Base-by-base conservation (phyloP, 2,329 filamentous ascomycete species). In the Stromatinia cepivora region DNA sequence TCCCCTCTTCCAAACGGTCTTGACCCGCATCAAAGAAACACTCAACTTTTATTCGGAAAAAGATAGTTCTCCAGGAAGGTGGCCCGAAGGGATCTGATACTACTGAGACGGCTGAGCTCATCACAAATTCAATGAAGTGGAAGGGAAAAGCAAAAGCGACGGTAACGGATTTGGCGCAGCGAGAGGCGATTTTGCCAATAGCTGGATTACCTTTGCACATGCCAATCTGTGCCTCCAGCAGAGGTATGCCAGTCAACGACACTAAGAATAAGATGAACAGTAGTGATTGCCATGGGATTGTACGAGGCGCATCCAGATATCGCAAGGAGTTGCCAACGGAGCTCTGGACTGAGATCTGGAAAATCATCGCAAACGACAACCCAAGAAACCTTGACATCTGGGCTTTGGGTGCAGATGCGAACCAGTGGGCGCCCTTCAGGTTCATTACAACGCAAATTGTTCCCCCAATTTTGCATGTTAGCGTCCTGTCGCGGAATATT, bases 351-450 rank as follows among this genome's bases (percentile, higher is more conserved):
- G 9, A 8, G 22, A 50, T 63, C 3, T 63, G 31, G 31, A 17
- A 15, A 36, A 13, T 63, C 13, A 13, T 39, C 28, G 31, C 42
- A 25, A 36, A 36, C 2, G 9, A 50, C 2, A 50, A 36, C 31
- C 22, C 46, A 52, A 63, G 59, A 28, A 63, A 52, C 22, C 7
- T 52, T 39, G 59, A 39, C 22, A 50, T 63, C 46, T 52, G 59
- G 59, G 9, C 22, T 8, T 39, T 31, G 8, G 50, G 46, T 34
- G 22, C 28, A 25, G 31, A 7, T 52, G 13, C 7, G 20, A 7
- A 20, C 9, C 13, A 17, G 17, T 56, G 25, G 36, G 39, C 46
- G 31, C 25, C 50, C 1, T 34, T 45, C 25, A 46, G n/a, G 10
- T 57, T 46, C 11, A 46, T 57, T 6, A 56, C 52, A 34, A 57